These are phyloP conservation scores for Grigorovia humatica DNA, from an alignment of 805 yeast species.

Conservation along the genomic window DNA sequence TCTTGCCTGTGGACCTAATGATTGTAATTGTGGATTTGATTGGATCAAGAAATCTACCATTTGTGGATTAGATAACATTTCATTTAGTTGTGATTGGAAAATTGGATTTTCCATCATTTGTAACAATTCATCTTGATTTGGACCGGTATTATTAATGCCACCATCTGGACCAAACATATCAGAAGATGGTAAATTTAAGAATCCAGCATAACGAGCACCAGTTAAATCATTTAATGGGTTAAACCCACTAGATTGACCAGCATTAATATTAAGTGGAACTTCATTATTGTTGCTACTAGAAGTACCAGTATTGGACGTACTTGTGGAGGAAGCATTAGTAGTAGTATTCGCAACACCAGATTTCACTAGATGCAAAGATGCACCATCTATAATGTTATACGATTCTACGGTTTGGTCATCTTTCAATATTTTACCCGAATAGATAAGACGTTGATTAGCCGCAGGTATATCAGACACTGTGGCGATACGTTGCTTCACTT, in stretches of 20 bases:
- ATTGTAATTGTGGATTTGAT: conserved; percentile 73
- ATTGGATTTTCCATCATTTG: conserved; percentile 72
- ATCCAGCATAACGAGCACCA: conserved; percentile 93
- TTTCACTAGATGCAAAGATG: conserved; percentile 81
- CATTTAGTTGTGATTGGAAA: conserved; percentile 72
- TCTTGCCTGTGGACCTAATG: conserved; percentile 84
- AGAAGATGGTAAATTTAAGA: conserved; percentile 68
- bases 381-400: conserved; percentile 78
- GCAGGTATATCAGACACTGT: conserved; percentile 55
- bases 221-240: conserved; percentile 89
- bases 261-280: conserved; percentile 63
- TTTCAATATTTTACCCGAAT: conserved; percentile 87
- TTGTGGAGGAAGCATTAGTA: conserved; percentile 17
- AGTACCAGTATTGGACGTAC: conserved; percentile 15
- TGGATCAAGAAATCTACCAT: conserved; percentile 75
- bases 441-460: conserved; percentile 79
- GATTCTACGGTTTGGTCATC: conserved; percentile 64
- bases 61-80: conserved; percentile 77
- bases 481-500: conserved; percentile 58
- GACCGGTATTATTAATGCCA: conserved; percentile 44
- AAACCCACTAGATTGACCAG: conserved; percentile 75
- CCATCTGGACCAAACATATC: conserved; percentile 92
- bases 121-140: conserved; percentile 65
- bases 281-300: conserved; percentile 9
- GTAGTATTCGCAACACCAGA: conserved; percentile 40